These are phyloP conservation scores for Decorospora gaudefroyi DNA, from an alignment of 2,329 filamentous ascomycete genomes.

Conservation along the genomic window DNA sequence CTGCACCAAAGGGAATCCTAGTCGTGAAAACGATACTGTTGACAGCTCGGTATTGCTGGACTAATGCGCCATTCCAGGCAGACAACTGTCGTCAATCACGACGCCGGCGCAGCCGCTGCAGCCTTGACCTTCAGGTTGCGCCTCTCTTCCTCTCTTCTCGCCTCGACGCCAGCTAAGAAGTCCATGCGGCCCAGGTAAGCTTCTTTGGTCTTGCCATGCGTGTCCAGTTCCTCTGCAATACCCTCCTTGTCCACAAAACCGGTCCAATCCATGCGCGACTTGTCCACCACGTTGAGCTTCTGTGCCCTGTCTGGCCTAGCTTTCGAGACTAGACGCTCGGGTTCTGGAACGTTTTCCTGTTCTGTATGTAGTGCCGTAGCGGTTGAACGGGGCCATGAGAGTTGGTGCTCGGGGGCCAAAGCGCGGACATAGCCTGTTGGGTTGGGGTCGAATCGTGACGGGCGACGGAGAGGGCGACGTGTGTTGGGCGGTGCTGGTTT, in stretches of 20 bases:
- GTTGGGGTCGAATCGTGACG: conserved; percentile 58
- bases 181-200: conserved; percentile 66
- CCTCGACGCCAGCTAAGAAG: conserved; percentile 63
- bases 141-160: conserved; percentile 60
- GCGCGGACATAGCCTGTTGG: conserved; percentile 54
- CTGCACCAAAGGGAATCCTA: no score
- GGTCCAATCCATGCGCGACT: conserved; percentile 68
- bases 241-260: conserved; percentile 65
- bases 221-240: conserved; percentile 64
- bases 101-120: conserved; percentile 16
- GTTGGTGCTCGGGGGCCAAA: conserved; percentile 52
- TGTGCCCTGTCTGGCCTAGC: conserved; percentile 51
- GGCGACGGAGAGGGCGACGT: conserved; percentile 48
- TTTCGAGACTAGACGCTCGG: conserved; percentile 18
- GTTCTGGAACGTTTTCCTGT: conserved; percentile 24
- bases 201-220: conserved; percentile 65
- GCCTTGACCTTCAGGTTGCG: conserved; percentile 52
- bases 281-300: conserved; percentile 69
- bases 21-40: no score
- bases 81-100: no score
- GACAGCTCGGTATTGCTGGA: no score
- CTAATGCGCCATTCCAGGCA: no score
- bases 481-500: conserved; percentile 24
- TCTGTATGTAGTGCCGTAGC: conserved; percentile 1
- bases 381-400: conserved; percentile 46